phyloP scores from a whole-genome alignment of 441 rosid genomes.

The Croton laevigatus region DNA sequence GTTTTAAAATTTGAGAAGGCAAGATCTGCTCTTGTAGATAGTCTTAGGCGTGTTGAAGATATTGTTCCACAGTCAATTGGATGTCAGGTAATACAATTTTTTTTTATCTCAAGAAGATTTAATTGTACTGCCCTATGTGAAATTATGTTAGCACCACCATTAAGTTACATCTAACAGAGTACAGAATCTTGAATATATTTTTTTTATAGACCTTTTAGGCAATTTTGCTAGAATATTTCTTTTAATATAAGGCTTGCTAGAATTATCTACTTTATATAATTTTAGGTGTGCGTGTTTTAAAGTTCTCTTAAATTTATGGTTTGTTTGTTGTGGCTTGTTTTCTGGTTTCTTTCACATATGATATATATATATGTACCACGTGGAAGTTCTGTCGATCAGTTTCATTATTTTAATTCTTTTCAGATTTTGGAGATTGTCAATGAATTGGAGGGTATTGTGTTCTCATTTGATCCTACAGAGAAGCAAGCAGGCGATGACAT shows the following conservation, averaged over 20 bases:
- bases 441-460: slow-evolving; percentile 64
- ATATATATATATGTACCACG: no score
- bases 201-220: not conserved
- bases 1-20: slow-evolving; percentile 86
- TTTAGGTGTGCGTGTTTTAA: no score
- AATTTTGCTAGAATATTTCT: no score
- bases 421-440: slow-evolving; percentile 83
- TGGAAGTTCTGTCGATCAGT: slow-evolving; percentile 19
- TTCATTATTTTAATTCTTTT: slow-evolving; percentile 22
- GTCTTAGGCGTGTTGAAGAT: slow-evolving; percentile 93
- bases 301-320: no score
- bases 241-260: no score
- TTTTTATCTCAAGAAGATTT: not conserved
- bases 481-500: slow-evolving; percentile 95
- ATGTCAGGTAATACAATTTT: slow-evolving; percentile 50
- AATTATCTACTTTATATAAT: no score
- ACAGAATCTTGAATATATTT: not conserved
- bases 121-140: not conserved
- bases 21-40: slow-evolving; percentile 61
- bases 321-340: slow-evolving; percentile 1
- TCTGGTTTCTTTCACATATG: slow-evolving; percentile 12
- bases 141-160: not conserved
- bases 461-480: slow-evolving; percentile 70
- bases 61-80: slow-evolving; percentile 92
- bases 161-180: not conserved